Base-by-base conservation (phyloP, 1,139 yeast genomes). In the Geotrichum phurueaensis region DNA sequence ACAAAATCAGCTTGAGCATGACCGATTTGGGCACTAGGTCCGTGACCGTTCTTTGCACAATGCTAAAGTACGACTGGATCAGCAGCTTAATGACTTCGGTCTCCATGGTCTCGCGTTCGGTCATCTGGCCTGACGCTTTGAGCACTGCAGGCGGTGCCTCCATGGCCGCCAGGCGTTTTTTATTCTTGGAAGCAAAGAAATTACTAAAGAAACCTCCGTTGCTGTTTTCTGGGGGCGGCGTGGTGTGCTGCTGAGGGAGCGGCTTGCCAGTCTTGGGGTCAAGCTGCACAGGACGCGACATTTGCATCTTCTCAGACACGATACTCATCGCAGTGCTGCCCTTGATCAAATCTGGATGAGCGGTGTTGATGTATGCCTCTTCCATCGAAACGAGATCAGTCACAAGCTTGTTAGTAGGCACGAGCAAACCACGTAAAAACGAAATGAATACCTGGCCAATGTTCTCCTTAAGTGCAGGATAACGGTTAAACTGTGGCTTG, bases 81-180 rank as follows among this genome's bases (percentile, higher is more conserved):
- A 94, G 81, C 67, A 94, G 82, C 78, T 94, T 94, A 72, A 94
- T 92, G 47, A 94, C 98, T 73, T 94, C 99, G 0, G 98, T 95
- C 75, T 94, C 99, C 83, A 89, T 87, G 47, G 94, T 85, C 78
- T 94, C 99, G 68, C 97, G 86, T 72, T 94, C 98, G n/a, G 94
- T 83, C 96, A 94, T 89, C 63, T 87, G 85, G 53, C 99, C 99
- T 20, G 96, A 86, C 6, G 99, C 99, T 72, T 91, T 86, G 73
- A 94, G 83, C 18, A 89, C 92, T 39, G 96, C 84, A 51, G 99
- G 99, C 57, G 99, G 99, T 2, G 97, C 90, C 75, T 94, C 99
- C 94, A 94, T 89, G 25, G 94, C 87, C 53, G 95, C 97, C 67
- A 92, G 81, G 73, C 96, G 85, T 81, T 91, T 92, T 77, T 91